Conservation (phyloP, 2,329 filamentous ascomycete species). For the Fusarium udum region DNA sequence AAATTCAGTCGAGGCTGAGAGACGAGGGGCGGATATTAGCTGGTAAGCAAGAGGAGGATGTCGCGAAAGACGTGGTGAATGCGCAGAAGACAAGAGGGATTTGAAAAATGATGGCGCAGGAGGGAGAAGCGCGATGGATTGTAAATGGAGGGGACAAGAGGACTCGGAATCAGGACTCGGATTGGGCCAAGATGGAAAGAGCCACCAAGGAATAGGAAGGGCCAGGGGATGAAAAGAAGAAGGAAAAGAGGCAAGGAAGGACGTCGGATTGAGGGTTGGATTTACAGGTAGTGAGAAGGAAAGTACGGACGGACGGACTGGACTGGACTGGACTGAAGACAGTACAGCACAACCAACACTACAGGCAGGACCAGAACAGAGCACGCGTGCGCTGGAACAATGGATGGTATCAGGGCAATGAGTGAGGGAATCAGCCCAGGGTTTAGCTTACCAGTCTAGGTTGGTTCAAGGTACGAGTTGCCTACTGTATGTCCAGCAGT, state of each 20-base stretch:
- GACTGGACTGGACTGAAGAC: not conserved
- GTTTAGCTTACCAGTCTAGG: constrained; percentile 31
- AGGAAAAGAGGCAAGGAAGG: constrained; percentile 29
- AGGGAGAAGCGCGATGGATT: constrained; percentile 28
- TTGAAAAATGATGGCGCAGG: constrained; percentile 30
- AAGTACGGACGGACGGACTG: not conserved
- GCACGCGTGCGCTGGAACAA: constrained; percentile 40
- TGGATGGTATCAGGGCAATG: constrained; percentile 40
- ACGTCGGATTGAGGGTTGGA: constrained; percentile 26
- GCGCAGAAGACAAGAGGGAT: constrained; percentile 17
- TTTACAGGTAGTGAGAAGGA: constrained; percentile 12
- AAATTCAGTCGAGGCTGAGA: constrained; percentile 34
- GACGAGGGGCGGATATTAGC: constrained; percentile 24
- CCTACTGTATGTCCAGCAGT: constrained; percentile 26
- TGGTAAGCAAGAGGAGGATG: constrained; percentile 3
- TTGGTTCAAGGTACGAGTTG: constrained; percentile 25
- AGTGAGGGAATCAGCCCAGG: constrained; percentile 32
- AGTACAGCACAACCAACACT: constrained; percentile 7
- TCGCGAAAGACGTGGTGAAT: constrained; percentile 18
- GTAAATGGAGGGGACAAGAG: constrained; percentile 31
- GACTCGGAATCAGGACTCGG: constrained; percentile 29
- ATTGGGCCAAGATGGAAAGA: constrained; percentile 31
- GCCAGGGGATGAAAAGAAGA: constrained; percentile 31
- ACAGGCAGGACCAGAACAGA: constrained; percentile 14
- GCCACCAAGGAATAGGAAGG: constrained; percentile 35